Base-by-base conservation (phyloP, 2,329 filamentous ascomycete genomes). In the Aspergillus latus region DNA sequence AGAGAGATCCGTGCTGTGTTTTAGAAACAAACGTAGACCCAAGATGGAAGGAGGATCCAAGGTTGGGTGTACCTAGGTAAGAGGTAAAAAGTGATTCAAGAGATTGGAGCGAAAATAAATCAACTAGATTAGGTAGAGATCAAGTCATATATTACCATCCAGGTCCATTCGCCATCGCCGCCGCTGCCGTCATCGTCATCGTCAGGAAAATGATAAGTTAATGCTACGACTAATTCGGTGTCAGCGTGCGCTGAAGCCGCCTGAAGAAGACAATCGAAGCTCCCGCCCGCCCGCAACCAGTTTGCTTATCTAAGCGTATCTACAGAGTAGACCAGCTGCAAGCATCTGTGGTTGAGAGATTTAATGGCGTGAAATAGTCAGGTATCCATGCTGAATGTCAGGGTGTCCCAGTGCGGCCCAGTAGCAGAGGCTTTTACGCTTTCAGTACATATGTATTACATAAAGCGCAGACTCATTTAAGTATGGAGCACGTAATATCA, bases 1-100 rank as follows among this genome's bases (percentile, higher is more conserved):
- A 51, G 60, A 62, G 58, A 61, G 68, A 72, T 68, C 66, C 64
- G 68, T 71, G 68, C 65, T 67, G 59, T 57, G 69, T 72, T 71
- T 73, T 21, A 21, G 21, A 21, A 21, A 21, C 21, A 21, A 21
- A 21, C 21, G 21, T 21, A 21, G 21, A 21, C 21, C 39, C 40
- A 61, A 53, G 39, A 53, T 34, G 21, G 54, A 49, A 56, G 51
- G 56, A 59, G 48, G 50, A 56, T 52, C 28, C 21, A 30, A 21
- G 21, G 21, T 21, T 21, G 21, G 49, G 37, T 45, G 30, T 11
- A 34, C 21, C 21, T 21, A 21, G 21, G 21, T 21, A 21, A 21
- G 21, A 21, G 21, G 21, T 21, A 21, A 21, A 21, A 21, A 21
- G 21, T 21, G 21, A 21, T 21, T 21, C 21, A 21, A 21, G 5